phyloP scores from a whole-genome alignment of 1,284 basidiomycete species.

The Binderoboletus segoi region DNA sequence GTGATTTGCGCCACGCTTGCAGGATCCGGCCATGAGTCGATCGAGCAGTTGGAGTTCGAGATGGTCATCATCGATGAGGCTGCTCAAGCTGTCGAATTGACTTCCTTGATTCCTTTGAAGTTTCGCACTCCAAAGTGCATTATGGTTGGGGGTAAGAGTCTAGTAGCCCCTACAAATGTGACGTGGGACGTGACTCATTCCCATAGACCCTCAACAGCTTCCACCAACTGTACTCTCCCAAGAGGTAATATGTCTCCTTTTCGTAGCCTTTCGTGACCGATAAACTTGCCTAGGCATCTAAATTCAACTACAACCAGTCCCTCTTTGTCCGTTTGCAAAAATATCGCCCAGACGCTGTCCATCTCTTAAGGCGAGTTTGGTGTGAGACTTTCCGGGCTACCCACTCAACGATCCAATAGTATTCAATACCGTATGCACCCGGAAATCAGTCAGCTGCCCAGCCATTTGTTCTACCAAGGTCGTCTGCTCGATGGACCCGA shows the following conservation, averaged over 20 bases:
- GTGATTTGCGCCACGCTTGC: slow-evolving; percentile 95
- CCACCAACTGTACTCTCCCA: slow-evolving; percentile 95
- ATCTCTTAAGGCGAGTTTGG: slow-evolving; percentile 80
- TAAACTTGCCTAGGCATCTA: slow-evolving; percentile 57
- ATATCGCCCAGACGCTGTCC: slow-evolving; percentile 76
- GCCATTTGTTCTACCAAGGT: slow-evolving; percentile 86
- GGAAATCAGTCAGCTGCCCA: slow-evolving; percentile 90
- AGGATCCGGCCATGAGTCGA: slow-evolving; percentile 87
- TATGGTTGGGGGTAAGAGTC: slow-evolving; percentile 83
- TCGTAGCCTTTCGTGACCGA: slow-evolving; percentile 1
- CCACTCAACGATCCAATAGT: slow-evolving; percentile 43
- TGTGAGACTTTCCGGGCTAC: background rate
- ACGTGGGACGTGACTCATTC: background rate
- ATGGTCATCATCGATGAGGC: slow-evolving; percentile 99
- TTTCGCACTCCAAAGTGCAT: slow-evolving; percentile 86
- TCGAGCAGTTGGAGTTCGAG: slow-evolving; percentile 89
- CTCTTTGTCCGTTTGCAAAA: slow-evolving; percentile 93
- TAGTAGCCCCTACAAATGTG: background rate
- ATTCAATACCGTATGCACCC: slow-evolving; percentile 99
- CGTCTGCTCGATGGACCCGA: slow-evolving; percentile 85
- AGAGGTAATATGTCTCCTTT: slow-evolving; percentile 46
- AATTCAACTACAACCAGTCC: slow-evolving; percentile 86
- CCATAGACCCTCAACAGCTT: slow-evolving; percentile 90
- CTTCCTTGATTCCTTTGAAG: slow-evolving; percentile 95
- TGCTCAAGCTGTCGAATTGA: slow-evolving; percentile 95